These are phyloP conservation scores for Penicillium sp. DNA, from an alignment of 2,329 filamentous ascomycete genomes.

Conservation along the genomic window DNA sequence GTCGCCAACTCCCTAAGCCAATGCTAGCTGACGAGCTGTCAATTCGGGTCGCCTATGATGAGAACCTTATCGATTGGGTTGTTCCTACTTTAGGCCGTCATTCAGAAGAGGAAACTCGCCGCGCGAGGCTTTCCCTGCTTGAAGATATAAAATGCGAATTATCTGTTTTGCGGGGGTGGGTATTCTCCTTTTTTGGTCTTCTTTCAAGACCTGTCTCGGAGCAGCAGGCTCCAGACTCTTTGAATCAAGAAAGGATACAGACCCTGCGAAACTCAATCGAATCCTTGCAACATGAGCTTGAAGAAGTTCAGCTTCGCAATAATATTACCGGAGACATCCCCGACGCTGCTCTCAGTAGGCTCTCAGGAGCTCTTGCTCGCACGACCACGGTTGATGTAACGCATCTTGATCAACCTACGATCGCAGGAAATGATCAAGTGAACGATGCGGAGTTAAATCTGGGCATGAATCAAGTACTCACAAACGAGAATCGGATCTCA, in stretches of 20 bases:
- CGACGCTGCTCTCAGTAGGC: constrained; percentile 17
- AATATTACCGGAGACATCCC: constrained; percentile 19
- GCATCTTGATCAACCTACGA: constrained; percentile 16
- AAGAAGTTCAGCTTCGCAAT: constrained; percentile 23
- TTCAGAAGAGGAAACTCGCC: constrained; percentile 45
- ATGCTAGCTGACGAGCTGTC: constrained; percentile 46
- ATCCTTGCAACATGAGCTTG: constrained; percentile 36
- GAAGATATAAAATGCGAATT: constrained; percentile 47
- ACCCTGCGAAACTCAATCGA: constrained; percentile 37
- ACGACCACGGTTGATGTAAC: constrained; percentile 19
- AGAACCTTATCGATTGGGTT: constrained; percentile 50
- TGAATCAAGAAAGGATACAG: constrained; percentile 33
- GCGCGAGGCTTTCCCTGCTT: constrained; percentile 40
- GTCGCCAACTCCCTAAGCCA: constrained; percentile 48
- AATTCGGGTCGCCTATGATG: constrained; percentile 47
- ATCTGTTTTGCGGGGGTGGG: constrained; percentile 35
- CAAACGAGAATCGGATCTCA: constrained; percentile 43
- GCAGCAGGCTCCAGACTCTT: constrained; percentile 16
- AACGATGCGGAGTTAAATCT: constrained; percentile 11
- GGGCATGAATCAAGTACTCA: constrained; percentile 25
- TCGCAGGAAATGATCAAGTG: constrained; percentile 17
- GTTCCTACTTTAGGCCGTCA: constrained; percentile 45
- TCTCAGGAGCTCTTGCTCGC: constrained; percentile 23
- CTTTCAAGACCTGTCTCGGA: constrained; percentile 16
- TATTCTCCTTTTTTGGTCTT: constrained; percentile 38